These are phyloP conservation scores for Aspergillus panamensis DNA, from an alignment of 495 filamentous ascomycete species.

Conservation along the genomic window DNA sequence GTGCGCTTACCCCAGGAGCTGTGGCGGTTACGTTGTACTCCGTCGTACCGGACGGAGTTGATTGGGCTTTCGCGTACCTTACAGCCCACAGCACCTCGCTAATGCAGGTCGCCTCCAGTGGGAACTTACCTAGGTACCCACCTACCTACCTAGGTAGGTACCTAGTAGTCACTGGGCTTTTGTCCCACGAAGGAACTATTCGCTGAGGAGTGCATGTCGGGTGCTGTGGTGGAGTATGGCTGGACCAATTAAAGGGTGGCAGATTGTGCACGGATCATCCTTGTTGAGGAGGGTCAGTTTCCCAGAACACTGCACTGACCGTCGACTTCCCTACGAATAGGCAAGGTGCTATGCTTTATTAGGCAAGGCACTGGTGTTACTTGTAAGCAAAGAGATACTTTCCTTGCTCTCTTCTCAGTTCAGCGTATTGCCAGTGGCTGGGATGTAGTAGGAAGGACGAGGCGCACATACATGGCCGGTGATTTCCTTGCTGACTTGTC, in stretches of 20 bases:
- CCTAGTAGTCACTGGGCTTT: background rate
- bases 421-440: background rate
- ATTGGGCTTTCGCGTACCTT: background rate
- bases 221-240: slow-evolving; percentile 13
- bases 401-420: too few relatives aligned
- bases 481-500: background rate
- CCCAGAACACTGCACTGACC: background rate
- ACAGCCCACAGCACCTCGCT: background rate
- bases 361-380: background rate
- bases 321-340: too few relatives aligned
- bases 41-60: background rate
- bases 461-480: background rate
- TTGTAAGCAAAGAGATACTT: too few relatives aligned
- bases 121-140: too few relatives aligned
- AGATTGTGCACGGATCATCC: slow-evolving; percentile 19
- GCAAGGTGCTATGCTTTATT: background rate
- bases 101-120: background rate
- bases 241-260: slow-evolving; percentile 11
- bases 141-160: too few relatives aligned
- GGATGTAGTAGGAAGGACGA: background rate
- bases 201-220: background rate
- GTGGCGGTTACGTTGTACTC: too few relatives aligned
- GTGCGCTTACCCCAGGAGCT: too few relatives aligned
- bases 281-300: background rate
- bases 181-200: background rate